Base-by-base conservation (phyloP, 2,329 filamentous ascomycete species). In the Colletotrichum tamarilloi region DNA sequence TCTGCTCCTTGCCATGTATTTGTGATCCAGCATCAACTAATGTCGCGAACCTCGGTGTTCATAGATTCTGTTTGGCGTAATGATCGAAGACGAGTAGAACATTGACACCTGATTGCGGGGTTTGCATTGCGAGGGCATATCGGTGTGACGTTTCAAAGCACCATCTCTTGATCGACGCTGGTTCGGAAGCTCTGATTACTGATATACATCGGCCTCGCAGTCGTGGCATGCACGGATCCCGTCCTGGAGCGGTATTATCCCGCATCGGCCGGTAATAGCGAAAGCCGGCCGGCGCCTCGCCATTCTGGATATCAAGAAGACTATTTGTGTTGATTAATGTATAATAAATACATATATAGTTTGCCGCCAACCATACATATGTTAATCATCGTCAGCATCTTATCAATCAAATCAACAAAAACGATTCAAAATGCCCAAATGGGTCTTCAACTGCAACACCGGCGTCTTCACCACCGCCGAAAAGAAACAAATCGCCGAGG, bases 401-500 rank as follows among this genome's bases (percentile, higher is more conserved):
- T 8, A 7, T 30, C 6, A 30, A 30, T 30, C 7, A 30, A 30
- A 30, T 30, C 28, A 2, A 30, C 8, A 30, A 12, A 35, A 12
- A 42, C 5, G 5, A 7, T 7, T 49, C 42, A 49, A 49, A n/a
- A 68, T 68, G 65, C 65, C 57, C 8, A 68, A 68, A 56, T 68
- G 65, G 65, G 65, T 68, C 9, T 68, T 68, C 65, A 68, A 68
- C 57, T 53, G 42, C 12, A 28, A 57, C 4, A 16, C 30, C 28
- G 30, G 30, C 65, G 28, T 68, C 46, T 30, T 68, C 65, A 26
- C 42, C 56, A 5, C 46, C 35, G 22, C 65, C 42, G 65, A 68
- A 28, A 60, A 62, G 57, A 60, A 68, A 46, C 56, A 53, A 26
- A 60, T 67, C 57, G 65, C 65, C 14, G 56, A 67, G 56, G 65